Percentiles rank a stretch among this genome's conserved stretches.
phyloP scores from a whole-genome alignment of 345 rosid genomes.

The Hibiscus tridactylites region DNA sequence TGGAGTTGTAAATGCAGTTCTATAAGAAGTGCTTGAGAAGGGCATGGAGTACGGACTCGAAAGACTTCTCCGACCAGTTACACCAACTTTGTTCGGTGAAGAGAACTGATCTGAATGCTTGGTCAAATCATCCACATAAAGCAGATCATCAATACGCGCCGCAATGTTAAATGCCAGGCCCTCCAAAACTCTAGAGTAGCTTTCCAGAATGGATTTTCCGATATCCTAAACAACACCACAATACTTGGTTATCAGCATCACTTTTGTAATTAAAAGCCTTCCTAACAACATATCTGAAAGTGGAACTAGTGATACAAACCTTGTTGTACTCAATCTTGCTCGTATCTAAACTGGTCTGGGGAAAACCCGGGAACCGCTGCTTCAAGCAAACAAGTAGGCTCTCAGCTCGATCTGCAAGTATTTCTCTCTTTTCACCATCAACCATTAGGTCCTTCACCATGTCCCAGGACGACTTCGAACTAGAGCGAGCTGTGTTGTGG shows the following conservation, averaged over 20 bases:
- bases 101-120: slow-evolving; percentile 61
- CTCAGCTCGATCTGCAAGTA: slow-evolving; percentile 85
- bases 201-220: slow-evolving; percentile 89
- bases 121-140: slow-evolving; percentile 76
- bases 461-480: slow-evolving; percentile 81
- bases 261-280: not conserved
- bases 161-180: slow-evolving; percentile 85
- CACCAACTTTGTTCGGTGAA: slow-evolving; percentile 43
- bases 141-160: slow-evolving; percentile 84
- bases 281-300: not conserved
- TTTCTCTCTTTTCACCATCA: slow-evolving; percentile 76
- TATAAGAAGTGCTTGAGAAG: slow-evolving; percentile 44
- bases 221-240: slow-evolving; percentile 46
- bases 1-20: slow-evolving; percentile 59
- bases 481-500: slow-evolving; percentile 30
- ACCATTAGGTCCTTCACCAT: slow-evolving; percentile 82
- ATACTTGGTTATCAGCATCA: not conserved
- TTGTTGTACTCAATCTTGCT: slow-evolving; percentile 94
- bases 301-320: slow-evolving; percentile 25
- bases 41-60: slow-evolving; percentile 40
- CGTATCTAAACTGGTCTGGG: slow-evolving; percentile 90
- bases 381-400: slow-evolving; percentile 74
- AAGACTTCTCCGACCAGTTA: slow-evolving; percentile 39
- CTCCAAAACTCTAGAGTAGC: slow-evolving; percentile 89
- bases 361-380: slow-evolving; percentile 86